These are phyloP conservation scores for Coccomyxa sp. DNA, from an alignment of 139 green algal species.

Conservation along the genomic window DNA sequence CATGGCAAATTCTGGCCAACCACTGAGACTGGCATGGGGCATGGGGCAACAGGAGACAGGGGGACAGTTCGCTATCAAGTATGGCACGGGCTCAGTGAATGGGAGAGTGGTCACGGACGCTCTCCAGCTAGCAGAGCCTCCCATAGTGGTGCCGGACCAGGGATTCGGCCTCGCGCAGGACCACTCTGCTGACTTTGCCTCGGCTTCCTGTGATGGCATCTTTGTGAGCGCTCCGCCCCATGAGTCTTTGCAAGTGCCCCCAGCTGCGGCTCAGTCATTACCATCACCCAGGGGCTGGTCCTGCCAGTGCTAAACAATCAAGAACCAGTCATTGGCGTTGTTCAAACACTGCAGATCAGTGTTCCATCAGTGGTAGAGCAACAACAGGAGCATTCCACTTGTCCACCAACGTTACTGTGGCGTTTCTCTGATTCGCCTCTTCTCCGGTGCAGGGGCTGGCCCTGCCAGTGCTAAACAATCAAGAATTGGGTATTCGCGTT, in stretches of 20 bases:
- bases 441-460: background rate
- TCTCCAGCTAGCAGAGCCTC: background rate
- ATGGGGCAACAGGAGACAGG: background rate
- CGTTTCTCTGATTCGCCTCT: too few relatives aligned
- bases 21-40: background rate
- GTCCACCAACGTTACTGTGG: too few relatives aligned
- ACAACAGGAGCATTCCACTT: too few relatives aligned
- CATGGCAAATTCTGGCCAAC: background rate
- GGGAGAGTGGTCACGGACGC: background rate
- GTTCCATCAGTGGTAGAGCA: too few relatives aligned
- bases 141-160: background rate
- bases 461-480: background rate
- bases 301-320: background rate
- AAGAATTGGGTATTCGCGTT: background rate
- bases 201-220: slow-evolving; percentile 1
- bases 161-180: background rate
- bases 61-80: background rate
- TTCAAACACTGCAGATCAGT: background rate
- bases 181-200: background rate
- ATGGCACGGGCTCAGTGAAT: background rate
- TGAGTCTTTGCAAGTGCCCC: background rate
- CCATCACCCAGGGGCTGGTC: background rate
- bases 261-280: background rate
- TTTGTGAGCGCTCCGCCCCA: background rate
- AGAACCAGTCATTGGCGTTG: background rate